phyloP scores from a whole-genome alignment of 768 basidiomycete species.

The Panellus pusillus region DNA sequence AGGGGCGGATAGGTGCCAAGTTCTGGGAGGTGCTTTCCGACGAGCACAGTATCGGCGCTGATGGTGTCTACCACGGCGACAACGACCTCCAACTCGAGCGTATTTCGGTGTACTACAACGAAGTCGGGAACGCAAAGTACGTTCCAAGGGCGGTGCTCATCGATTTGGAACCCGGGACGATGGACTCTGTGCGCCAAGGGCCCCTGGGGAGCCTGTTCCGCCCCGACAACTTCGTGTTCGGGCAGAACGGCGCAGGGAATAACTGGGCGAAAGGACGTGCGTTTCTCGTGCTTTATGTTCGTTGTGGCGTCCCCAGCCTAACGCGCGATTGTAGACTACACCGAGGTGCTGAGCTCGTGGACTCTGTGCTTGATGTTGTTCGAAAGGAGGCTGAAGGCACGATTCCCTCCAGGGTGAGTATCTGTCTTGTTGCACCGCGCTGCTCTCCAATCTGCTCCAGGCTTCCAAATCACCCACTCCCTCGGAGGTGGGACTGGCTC shows the following conservation, averaged over 20 bases:
- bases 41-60: slow-evolving; percentile 93
- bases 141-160: slow-evolving; percentile 70
- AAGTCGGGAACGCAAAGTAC: slow-evolving; percentile 53
- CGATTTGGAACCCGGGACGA: slow-evolving; percentile 97
- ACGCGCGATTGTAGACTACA: slow-evolving; percentile 59
- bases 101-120: slow-evolving; percentile 98
- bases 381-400: slow-evolving; percentile 98
- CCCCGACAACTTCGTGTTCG: slow-evolving; percentile 98
- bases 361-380: slow-evolving; percentile 96
- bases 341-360: slow-evolving; percentile 97
- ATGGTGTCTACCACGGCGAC: slow-evolving; percentile 92
- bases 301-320: background rate
- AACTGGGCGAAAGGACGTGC: slow-evolving; percentile 99
- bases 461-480: slow-evolving; percentile 99
- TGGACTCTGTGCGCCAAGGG: slow-evolving; percentile 90
- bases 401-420: slow-evolving; percentile 85
- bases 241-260: slow-evolving; percentile 98
- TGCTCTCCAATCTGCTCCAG: slow-evolving; percentile 34
- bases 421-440: slow-evolving; percentile 1
- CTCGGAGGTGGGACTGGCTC: slow-evolving; percentile 99
- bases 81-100: slow-evolving; percentile 96
- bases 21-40: slow-evolving; percentile 99
- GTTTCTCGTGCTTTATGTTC: slow-evolving; percentile 33
- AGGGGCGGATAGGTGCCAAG: slow-evolving; percentile 67
- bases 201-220: slow-evolving; percentile 92